These are phyloP conservation scores for Saccharomycopsis fermentans DNA, from an alignment of 805 yeast genomes.

Conservation along the genomic window DNA sequence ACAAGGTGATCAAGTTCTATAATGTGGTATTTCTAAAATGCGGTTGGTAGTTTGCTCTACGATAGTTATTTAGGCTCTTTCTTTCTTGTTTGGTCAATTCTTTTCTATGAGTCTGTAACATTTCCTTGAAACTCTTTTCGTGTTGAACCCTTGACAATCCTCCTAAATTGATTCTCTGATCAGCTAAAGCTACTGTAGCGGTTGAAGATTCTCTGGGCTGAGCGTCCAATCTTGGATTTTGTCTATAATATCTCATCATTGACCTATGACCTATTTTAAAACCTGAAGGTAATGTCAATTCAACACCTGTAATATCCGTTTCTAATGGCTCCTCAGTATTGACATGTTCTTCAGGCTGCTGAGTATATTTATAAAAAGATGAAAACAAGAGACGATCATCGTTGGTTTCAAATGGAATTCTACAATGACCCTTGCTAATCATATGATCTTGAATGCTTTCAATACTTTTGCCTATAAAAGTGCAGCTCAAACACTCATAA, in stretches of 20 bases:
- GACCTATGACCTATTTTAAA: constrained; percentile 74
- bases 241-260: constrained; percentile 60
- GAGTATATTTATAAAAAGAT: constrained; percentile 59
- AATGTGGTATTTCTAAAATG: constrained; percentile 38
- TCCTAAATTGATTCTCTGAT: constrained; percentile 34
- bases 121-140: constrained; percentile 36
- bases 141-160: constrained; percentile 24
- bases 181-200: constrained; percentile 69
- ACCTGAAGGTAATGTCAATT: constrained; percentile 69
- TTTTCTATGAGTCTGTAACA: constrained; percentile 47
- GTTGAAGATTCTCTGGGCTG: constrained; percentile 40
- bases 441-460: constrained; percentile 88
- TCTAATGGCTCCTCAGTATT: constrained; percentile 20
- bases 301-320: constrained; percentile 43
- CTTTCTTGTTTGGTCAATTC: constrained; percentile 42
- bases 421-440: constrained; percentile 75
- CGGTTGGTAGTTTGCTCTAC: constrained; percentile 69
- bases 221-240: constrained; percentile 38
- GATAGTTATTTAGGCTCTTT: constrained; percentile 33
- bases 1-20: constrained; percentile 29
- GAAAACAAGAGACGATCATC: constrained; percentile 69
- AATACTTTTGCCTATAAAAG: constrained; percentile 71
- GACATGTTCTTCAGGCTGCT: constrained; percentile 22
- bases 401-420: constrained; percentile 76
- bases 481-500: constrained; percentile 66